Conservation (phyloP, 257 asterid genomes). For the Nicotiana obtusifolia region DNA sequence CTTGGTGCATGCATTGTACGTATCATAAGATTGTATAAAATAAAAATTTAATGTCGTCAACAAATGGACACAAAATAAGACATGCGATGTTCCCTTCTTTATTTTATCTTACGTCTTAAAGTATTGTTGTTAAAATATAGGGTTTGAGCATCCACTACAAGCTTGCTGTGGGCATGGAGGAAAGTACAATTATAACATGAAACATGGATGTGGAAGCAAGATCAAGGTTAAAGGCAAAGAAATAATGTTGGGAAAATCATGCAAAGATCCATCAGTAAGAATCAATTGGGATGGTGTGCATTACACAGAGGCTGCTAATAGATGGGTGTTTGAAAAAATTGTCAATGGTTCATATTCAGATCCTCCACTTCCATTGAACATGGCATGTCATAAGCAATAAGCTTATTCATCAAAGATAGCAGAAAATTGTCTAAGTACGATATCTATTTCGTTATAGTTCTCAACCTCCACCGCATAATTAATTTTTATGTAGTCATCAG, state of each 20-base stretch:
- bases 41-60: background rate
- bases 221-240: slow-evolving; percentile 56
- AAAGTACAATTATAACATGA: slow-evolving; percentile 59
- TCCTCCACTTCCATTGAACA: slow-evolving; percentile 59
- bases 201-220: slow-evolving; percentile 57
- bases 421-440: too few species aligned
- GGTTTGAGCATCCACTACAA: slow-evolving; percentile 58
- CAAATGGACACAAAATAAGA: background rate
- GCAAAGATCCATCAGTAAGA: slow-evolving; percentile 50
- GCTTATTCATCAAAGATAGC: background rate
- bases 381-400: slow-evolving; percentile 45
- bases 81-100: background rate
- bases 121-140: slow-evolving; percentile 22
- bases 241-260: slow-evolving; percentile 58
- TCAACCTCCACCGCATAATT: too few species aligned
- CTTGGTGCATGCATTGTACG: background rate
- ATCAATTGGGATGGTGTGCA: slow-evolving; percentile 88
- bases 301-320: slow-evolving; percentile 72
- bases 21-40: background rate
- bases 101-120: background rate
- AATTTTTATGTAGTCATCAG: too few species aligned
- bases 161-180: slow-evolving; percentile 98
- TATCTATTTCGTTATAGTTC: too few species aligned
- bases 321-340: slow-evolving; percentile 58
- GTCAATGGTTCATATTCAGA: slow-evolving; percentile 69